phyloP scores from a whole-genome alignment of 2,329 filamentous ascomycete species.

The Arthroderma uncinatum region DNA sequence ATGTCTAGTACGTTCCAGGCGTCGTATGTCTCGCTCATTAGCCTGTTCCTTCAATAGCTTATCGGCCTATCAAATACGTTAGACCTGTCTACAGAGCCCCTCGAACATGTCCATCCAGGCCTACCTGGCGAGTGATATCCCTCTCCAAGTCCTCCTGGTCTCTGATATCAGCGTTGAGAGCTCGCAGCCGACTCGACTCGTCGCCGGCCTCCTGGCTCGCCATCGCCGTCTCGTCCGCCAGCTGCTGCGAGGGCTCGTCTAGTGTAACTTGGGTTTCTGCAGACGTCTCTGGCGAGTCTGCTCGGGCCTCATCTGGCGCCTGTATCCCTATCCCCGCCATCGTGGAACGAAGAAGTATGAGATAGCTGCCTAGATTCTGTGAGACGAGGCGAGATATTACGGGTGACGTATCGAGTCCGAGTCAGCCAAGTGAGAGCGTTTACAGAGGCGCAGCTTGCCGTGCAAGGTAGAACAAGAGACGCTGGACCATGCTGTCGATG shows the following conservation, averaged over 20 bases:
- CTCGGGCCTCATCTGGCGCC: background rate
- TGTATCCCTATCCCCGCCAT: background rate
- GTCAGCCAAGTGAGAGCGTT: background rate
- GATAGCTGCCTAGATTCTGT: background rate
- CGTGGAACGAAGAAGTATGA: background rate
- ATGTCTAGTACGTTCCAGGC: slow-evolving; percentile 46
- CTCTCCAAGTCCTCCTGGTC: slow-evolving; percentile 85
- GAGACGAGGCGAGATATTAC: background rate
- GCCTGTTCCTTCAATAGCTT: slow-evolving; percentile 50
- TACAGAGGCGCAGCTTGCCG: background rate
- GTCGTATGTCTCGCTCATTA: slow-evolving; percentile 52
- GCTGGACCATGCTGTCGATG: background rate
- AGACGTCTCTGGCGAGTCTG: background rate
- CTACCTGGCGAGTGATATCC: slow-evolving; percentile 58
- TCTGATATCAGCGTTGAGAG: slow-evolving; percentile 58
- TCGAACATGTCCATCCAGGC: background rate
- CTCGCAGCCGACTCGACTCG: slow-evolving; percentile 50
- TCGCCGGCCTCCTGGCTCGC: slow-evolving; percentile 23
- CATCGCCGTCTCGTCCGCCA: background rate
- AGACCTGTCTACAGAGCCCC: background rate
- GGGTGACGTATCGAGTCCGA: background rate
- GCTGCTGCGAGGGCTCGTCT: background rate
- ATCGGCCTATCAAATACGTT: slow-evolving; percentile 38
- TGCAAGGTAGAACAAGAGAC: background rate
- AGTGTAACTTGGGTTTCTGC: background rate